Conservation (phyloP, 768 basidiomycete species). For the Phanerodontia chrysosporium region DNA sequence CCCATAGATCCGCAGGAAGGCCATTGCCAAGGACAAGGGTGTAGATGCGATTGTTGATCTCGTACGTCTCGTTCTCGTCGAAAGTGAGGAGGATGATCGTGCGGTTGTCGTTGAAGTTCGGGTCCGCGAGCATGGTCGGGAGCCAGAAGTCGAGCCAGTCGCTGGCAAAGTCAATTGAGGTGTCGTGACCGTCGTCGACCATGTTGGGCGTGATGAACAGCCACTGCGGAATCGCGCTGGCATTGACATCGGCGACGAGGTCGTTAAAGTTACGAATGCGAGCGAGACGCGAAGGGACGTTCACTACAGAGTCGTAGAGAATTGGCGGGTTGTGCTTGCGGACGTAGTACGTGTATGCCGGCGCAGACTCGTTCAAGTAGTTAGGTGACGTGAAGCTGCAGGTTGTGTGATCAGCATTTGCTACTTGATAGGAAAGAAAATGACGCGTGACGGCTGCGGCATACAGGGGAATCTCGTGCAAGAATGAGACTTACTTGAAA, state of each 20-base stretch:
- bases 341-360: constrained; percentile 45
- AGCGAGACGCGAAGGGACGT: constrained; percentile 34
- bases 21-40: constrained; percentile 42
- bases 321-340: constrained; percentile 56
- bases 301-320: constrained; percentile 47
- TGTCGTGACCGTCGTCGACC: constrained; percentile 59
- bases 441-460: no score
- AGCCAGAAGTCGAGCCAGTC: constrained; percentile 50
- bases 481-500: constrained; percentile 31
- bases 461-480: no score
- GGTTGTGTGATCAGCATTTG: background rate
- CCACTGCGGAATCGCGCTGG: constrained; percentile 53
- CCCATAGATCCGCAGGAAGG: constrained; percentile 37
- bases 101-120: constrained; percentile 46
- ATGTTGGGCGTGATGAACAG: constrained; percentile 58
- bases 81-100: constrained; percentile 62
- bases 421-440: no score
- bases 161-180: constrained; percentile 42
- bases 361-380: constrained; percentile 31
- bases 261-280: constrained; percentile 60
- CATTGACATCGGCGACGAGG: constrained; percentile 51
- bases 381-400: constrained; percentile 32
- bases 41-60: constrained; percentile 44
- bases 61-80: constrained; percentile 47
- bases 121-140: constrained; percentile 43